These are phyloP conservation scores for Metarhizium brunneum DNA, from an alignment of 2,329 filamentous ascomycete species.

Conservation along the genomic window DNA sequence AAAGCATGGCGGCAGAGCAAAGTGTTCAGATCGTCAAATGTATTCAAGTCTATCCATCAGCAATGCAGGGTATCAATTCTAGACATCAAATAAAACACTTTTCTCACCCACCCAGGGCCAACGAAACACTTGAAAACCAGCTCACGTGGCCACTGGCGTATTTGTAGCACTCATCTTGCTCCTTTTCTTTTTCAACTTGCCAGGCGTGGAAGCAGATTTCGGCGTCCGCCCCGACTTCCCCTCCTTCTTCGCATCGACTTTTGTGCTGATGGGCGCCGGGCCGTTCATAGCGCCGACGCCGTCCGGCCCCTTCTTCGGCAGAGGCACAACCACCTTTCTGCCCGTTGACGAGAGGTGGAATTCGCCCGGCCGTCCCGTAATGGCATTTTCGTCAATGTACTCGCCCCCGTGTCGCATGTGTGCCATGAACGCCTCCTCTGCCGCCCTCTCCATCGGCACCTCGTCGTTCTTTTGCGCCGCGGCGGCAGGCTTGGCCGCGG, in stretches of 20 bases:
- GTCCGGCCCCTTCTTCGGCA: conserved; percentile 20
- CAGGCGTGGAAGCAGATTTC: conserved; percentile 27
- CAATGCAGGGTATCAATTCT: conserved; percentile 1
- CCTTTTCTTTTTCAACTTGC: conserved; percentile 38
- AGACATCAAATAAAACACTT: not conserved
- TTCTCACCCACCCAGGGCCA: not conserved
- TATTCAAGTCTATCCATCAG: not conserved
- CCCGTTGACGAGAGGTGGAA: conserved; percentile 57
- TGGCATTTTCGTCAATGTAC: conserved; percentile 60
- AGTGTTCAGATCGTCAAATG: not conserved
- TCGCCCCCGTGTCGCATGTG: conserved; percentile 53
- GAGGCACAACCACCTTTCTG: conserved; percentile 32
- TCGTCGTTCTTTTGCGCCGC: conserved; percentile 28
- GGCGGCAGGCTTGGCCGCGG: conserved; percentile 16
- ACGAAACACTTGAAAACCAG: not conserved
- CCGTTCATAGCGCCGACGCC: conserved; percentile 26
- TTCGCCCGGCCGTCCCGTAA: conserved; percentile 55
- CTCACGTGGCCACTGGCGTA: conserved; percentile 22
- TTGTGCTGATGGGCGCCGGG: conserved; percentile 28
- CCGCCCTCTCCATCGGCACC: conserved; percentile 33
- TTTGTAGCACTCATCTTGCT: conserved; percentile 31
- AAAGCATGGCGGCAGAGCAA: not conserved
- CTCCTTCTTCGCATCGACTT: conserved; percentile 36
- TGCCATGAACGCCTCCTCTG: conserved; percentile 49
- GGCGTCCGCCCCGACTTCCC: conserved; percentile 35